Evolutionary conservation across 345 rosid genomes (phyloP), one percentile per base, ranked within the genome.

Genomic region (Carallia brachiata): DNA sequence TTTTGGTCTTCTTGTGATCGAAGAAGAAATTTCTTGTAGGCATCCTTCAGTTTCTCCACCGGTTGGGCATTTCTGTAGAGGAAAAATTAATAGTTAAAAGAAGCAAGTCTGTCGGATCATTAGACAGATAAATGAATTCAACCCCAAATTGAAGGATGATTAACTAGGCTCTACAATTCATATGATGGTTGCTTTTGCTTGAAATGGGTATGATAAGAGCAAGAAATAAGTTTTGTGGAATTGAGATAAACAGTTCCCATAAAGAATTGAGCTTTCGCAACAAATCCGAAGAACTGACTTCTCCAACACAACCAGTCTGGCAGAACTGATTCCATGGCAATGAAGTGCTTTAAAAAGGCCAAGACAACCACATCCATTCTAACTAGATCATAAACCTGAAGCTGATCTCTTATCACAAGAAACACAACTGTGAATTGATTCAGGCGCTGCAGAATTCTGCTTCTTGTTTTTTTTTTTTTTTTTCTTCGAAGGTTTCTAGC

Each of bases 51-150:
- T 74, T 86, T 91, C 63, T 90, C 90, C 30, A 77, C 7, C 30
- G 99, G 97, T 66, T 86, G 88, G 52, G 93, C 96, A 75, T 84
- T 79, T 83, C 97, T 95, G 60, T 18, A 73, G 23, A 30, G 31
- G 62, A 19, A 55, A 47, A 61, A 74, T 58, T 5, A 6, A 48
- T 52, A 60, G 17, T 67, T 58, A 64, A 61, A 47, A 10, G 9
- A 40, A 39, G 62, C 64, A 70, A 44, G 30, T 19, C 44, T 7
- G 15, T 16, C 65, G 6, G 16, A 7, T 19, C 36, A 55, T 9
- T 5, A 60, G 12, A 37, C 36, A 30, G 18, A 58, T 30, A 32
- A 66, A 48, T 28, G 13, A 74, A 19, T 72, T 31, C 5, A 58
- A 16, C 4, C 44, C 15, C 68, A 60, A 57, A 31, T 52, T 61